Evolutionary conservation across 768 basidiomycete species (phyloP), one percentile per base, ranked within the genome.

Genomic region (Suillus variegatus): DNA sequence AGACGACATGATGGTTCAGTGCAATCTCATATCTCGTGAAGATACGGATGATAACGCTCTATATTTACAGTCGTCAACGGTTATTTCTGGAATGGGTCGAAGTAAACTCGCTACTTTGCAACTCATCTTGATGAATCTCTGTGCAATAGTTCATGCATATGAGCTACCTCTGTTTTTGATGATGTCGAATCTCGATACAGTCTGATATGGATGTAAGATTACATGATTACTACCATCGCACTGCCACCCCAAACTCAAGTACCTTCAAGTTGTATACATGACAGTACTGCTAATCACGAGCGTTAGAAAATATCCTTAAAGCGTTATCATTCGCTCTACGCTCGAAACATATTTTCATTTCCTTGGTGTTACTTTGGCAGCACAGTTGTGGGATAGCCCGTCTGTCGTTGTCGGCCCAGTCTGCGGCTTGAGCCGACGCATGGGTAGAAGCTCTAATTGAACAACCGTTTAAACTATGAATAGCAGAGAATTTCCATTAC

Each of bases 1-100:
- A 22, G 65, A 22, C 10, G 41, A 61, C 73, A 77, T 72, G 64
- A 40, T 63, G 2, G 64, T 51, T 47, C 40, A 43, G 20, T 43
- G 16, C 18, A 58, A 25, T 40, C 5, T 25, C 57, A 43, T 60
- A 41, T 60, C 28, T 60, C 28, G 7, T 1, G 22, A 25, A 40
- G 40, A 10, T 16, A 12, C 3, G 6, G 41, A 60, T 60, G 43
- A 32, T 18, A 43, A 18, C 41, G 22, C 3, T 60, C 58, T 60
- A 43, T 60, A 25, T 60, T 60, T 60, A 28, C 20, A 28, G 10
- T 13, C 25, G 6, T 25, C 16, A 6, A 40, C 9, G 18, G 5
- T 20, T 60, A 60, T 60, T 60, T 32, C 18, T 44, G 41, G 28
- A 43, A 43, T 8, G 35, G 18, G 32, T 12, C 18, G 28, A 10